Base-by-base conservation (phyloP, 2,329 filamentous ascomycete species). In the Ascochyta clinopodiicola region DNA sequence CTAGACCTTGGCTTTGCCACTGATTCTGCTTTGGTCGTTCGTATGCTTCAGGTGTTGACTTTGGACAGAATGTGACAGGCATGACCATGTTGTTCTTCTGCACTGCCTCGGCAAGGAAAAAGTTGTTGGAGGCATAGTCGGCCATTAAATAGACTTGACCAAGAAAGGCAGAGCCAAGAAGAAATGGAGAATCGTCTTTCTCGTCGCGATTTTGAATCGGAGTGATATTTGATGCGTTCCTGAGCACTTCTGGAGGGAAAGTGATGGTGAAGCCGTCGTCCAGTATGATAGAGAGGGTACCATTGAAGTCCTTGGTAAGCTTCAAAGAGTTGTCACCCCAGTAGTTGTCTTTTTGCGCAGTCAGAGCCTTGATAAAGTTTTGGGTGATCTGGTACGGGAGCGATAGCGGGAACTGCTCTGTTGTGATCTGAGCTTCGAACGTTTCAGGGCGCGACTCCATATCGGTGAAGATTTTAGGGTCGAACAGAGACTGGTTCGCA, bases 141-240 rank as follows among this genome's bases (percentile, higher is more conserved):
- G 75, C 71, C 68, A 78, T 79, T 29, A 80, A 70, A 61, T 80
- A 80, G 51, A 79, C 68, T 54, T 79, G 75, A 13, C 66, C 69
- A 32, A 80, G 73, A 60, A 77, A 80, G 6, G 78, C 75, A 36
- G 73, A 60, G 21, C 73, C 74, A 47, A 80, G 73, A 43, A 74
- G 70, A 58, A 76, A 75, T 9, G 74, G 72, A 0, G 58, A 51
- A 6, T 65, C 63, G 24, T 66, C 66, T 9, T 67, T 54, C 39
- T 72, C 63, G 21, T 66, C 58, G 35, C 69, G 69, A 17, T 66
- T 59, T 45, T 76, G 69, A 25, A 75, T 65, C 6, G 74, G 74
- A 0, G 73, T 74, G 39, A 75, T 73, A 55, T 73, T 71, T 22
- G 77, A 78, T 2, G 61, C 66, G 54, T 79, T 74, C 61, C 67